Evolutionary conservation across 2,329 filamentous ascomycete genomes (phyloP), one percentile per base, ranked within the genome.

Genomic region (Beauveria asiatica): DNA sequence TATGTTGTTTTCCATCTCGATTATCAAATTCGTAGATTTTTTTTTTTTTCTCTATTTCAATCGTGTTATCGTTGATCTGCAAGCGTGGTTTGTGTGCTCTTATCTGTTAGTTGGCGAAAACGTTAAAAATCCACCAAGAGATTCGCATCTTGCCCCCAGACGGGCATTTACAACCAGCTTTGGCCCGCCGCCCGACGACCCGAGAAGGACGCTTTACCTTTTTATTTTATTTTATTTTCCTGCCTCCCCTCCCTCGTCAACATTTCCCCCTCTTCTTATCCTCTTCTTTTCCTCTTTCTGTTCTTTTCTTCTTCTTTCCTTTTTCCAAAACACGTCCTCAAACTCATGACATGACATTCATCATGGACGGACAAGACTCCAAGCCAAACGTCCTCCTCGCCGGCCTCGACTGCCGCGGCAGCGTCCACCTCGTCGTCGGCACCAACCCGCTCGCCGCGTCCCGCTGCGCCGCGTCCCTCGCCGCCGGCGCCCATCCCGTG

Each of bases 361-460:
- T 11, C n/a, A 59, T 57, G 55, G 56, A 44, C n/a, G 44, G 19
- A 13, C 42, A 57, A n/a, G 42, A 51, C n/a, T 16, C 30, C 44
- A 13, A 42, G 21, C 25, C 54, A 52, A 71, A 73, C 21, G 80
- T 86, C 3, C 79, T 95, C 56, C 84, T 95, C 52, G 87, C 89
- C 50, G 86, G 89, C 53, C 80, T 88, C 65, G 85, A 92, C 70
- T 87, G 85, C 68, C 80, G 80, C 55, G 81, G 78, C 52, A 88
- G 90, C 69, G 74, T 92, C 45, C 94, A 99, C 72, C 80, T 99
- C 61, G 84, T 99, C 68, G 74, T 97, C 64, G 94, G 94, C 62
- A 86, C 88, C 39, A 94, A 92, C 68, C 86, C 93, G 16, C 82
- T 99, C 45, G 93, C 94, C n/a, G 88, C 88, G 57, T 83, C 91